These are phyloP conservation scores for Pseudocercospora macadamiae DNA, from an alignment of 2,329 filamentous ascomycete species.

Conservation along the genomic window DNA sequence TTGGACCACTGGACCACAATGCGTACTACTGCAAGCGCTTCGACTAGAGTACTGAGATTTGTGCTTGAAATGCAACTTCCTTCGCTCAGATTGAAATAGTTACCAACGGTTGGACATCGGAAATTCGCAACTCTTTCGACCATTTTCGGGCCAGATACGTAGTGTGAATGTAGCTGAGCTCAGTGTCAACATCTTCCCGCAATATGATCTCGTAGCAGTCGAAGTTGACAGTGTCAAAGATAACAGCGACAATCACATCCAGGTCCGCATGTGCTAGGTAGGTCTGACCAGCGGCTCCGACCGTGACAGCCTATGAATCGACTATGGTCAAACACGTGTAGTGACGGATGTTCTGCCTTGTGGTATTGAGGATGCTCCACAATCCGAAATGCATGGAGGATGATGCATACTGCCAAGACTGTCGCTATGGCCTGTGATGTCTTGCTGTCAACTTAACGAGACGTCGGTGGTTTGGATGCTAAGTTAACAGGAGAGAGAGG, in stretches of 20 bases:
- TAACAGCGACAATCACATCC: slow-evolving; percentile 21
- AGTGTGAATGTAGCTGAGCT: slow-evolving; percentile 12
- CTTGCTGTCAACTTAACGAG: too few species aligned
- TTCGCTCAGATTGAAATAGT: too few species aligned
- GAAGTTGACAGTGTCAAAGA: slow-evolving; percentile 20
- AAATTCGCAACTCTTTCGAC: not conserved
- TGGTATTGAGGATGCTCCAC: too few species aligned
- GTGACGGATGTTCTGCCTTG: not conserved
- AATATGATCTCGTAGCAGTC: slow-evolving; percentile 23
- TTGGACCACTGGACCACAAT: too few species aligned
- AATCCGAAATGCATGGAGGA: not conserved
- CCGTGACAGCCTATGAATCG: not conserved
- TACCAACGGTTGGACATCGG: too few species aligned
- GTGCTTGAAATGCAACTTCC: too few species aligned
- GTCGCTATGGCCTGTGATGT: not conserved
- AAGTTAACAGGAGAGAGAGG: too few species aligned
- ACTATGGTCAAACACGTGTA: not conserved
- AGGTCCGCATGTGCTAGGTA: slow-evolving; percentile 31
- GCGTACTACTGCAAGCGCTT: too few species aligned
- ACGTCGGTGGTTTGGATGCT: too few species aligned
- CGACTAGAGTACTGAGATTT: too few species aligned
- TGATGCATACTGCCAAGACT: not conserved
- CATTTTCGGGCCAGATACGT: not conserved
- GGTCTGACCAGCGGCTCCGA: not conserved
- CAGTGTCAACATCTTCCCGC: slow-evolving; percentile 14